Evolutionary conservation across 2,329 filamentous ascomycete species (phyloP).

Genomic region (Orbilia quercus): DNA sequence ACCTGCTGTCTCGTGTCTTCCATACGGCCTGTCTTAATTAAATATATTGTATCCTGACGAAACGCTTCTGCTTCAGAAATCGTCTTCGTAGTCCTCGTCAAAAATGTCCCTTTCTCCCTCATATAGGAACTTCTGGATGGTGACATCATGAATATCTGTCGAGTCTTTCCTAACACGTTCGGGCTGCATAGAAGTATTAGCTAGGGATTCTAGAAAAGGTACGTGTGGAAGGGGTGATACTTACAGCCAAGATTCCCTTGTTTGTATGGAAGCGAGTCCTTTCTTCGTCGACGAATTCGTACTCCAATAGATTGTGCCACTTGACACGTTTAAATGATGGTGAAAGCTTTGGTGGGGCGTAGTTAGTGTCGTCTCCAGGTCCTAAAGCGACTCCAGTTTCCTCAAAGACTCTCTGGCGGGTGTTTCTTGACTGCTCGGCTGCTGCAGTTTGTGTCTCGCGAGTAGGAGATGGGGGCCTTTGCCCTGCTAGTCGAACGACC

Average conservation of each 20-base stretch:
- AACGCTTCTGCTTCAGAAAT: not conserved
- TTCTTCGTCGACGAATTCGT: conserved; percentile 26
- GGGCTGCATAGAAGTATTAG: conserved; percentile 28
- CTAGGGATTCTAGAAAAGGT: not conserved
- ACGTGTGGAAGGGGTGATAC: conserved; percentile 7
- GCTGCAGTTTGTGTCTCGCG: conserved; percentile 36
- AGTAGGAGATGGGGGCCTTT: conserved; percentile 39
- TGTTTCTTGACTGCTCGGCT: conserved; percentile 29
- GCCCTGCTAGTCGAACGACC: conserved; percentile 28
- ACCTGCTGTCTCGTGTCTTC: not conserved
- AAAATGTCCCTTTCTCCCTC: conserved; percentile 45
- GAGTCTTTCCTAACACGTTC: conserved; percentile 43
- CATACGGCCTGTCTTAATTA: not conserved
- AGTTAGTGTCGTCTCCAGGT: conserved; percentile 42
- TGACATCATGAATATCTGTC: conserved; percentile 29
- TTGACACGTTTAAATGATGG: conserved; percentile 34
- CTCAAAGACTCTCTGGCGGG: conserved; percentile 38
- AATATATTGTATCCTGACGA: not conserved
- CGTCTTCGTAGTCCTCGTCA: conserved; percentile 36
- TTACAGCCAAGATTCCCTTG: conserved; percentile 41
- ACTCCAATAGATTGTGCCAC: conserved; percentile 36
- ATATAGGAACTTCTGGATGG: conserved; percentile 50
- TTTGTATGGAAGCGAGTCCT: conserved; percentile 21
- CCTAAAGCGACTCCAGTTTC: conserved; percentile 42
- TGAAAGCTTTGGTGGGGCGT: conserved; percentile 36